Conservation (phyloP, 345 rosid genomes). For the Lepidium africanum region DNA sequence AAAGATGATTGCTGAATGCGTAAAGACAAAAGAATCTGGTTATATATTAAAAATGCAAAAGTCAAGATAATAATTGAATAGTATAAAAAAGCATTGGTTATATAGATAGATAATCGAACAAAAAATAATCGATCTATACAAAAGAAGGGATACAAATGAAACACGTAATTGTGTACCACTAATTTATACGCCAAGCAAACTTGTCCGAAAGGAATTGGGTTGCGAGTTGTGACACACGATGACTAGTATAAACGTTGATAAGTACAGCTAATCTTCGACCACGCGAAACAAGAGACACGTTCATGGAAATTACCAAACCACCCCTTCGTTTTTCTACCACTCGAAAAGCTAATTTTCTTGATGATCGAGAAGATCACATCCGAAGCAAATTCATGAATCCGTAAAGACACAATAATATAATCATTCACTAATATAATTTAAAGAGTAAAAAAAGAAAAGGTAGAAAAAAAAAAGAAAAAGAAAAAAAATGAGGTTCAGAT, state of each 20-base stretch:
- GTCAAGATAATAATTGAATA: background rate
- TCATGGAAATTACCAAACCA: background rate
- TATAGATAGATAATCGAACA: background rate
- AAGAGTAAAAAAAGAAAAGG: background rate
- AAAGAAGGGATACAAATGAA: background rate
- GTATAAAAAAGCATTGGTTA: background rate
- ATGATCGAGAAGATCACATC: slow-evolving; percentile 3
- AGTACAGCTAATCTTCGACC: slow-evolving; percentile 16
- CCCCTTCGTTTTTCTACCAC: slow-evolving; percentile 17
- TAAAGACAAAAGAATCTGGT: too few relatives aligned
- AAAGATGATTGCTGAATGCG: too few relatives aligned
- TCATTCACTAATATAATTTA: slow-evolving; percentile 23
- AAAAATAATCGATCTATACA: background rate
- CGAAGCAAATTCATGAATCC: slow-evolving; percentile 18
- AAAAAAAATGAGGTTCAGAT: slow-evolving; percentile 3
- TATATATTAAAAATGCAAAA: too few relatives aligned
- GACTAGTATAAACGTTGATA: slow-evolving; percentile 3
- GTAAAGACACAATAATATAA: slow-evolving; percentile 20
- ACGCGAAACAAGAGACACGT: slow-evolving; percentile 20
- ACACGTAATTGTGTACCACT: slow-evolving; percentile 1
- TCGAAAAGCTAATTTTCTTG: background rate
- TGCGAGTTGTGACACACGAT: slow-evolving; percentile 16
- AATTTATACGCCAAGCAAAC: slow-evolving; percentile 14
- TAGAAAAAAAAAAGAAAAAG: background rate
- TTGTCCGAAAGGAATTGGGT: slow-evolving; percentile 5